Percentiles rank a stretch among this genome's conserved stretches.
phyloP scores from a whole-genome alignment of 208 protist species.

The Porcisia deanei region DNA sequence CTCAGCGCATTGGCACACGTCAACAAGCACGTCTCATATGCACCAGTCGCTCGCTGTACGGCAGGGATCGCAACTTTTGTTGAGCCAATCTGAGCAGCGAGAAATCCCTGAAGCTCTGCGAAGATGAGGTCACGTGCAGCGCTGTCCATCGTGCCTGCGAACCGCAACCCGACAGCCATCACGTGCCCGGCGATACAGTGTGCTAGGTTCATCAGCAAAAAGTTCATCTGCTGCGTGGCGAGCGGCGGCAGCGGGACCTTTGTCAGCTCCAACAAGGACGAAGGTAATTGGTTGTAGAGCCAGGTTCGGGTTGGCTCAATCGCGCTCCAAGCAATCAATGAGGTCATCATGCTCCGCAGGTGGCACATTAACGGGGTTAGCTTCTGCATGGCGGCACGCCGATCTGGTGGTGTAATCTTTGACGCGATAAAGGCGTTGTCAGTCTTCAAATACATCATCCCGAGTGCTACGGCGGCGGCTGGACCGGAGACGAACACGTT shows the following conservation, averaged over 20 bases:
- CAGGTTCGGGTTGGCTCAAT: constrained; percentile 57
- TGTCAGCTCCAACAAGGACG: constrained; percentile 38
- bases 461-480: constrained; percentile 70
- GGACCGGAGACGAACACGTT: constrained; percentile 71
- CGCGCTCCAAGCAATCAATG: constrained; percentile 61
- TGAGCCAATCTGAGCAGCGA: constrained; percentile 58
- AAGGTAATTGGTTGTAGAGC: constrained; percentile 51
- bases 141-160: constrained; percentile 76
- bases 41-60: constrained; percentile 72
- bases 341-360: constrained; percentile 75
- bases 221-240: constrained; percentile 62
- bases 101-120: constrained; percentile 73
- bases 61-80: constrained; percentile 44
- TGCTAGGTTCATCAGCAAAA: constrained; percentile 78
- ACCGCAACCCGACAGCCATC: constrained; percentile 77
- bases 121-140: constrained; percentile 54
- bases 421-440: constrained; percentile 48
- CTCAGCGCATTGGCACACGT: constrained; percentile 64
- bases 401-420: constrained; percentile 53
- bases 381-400: constrained; percentile 59
- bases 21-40: constrained; percentile 75
- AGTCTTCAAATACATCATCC: constrained; percentile 78
- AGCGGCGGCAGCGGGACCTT: constrained; percentile 19
- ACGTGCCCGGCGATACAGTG: constrained; percentile 75
- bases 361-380: constrained; percentile 73